Percentiles rank a stretch among this genome's conserved stretches.
phyloP scores from a whole-genome alignment of 2,329 filamentous ascomycete genomes.

The Zasmidium cellare region DNA sequence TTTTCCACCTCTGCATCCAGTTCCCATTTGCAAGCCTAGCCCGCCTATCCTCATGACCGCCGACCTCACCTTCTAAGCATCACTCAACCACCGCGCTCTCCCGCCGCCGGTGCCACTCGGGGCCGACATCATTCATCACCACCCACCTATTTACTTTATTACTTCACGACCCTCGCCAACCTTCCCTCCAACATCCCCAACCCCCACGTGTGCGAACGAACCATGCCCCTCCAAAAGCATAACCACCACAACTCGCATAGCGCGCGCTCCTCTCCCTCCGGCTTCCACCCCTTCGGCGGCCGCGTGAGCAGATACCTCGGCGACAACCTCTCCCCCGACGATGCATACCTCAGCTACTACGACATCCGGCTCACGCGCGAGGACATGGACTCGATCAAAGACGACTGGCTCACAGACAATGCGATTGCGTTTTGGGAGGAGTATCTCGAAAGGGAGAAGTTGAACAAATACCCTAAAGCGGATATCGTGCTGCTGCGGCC shows the following conservation, averaged over 20 bases:
- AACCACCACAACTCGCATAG: not conserved
- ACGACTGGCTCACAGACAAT: slow-evolving; percentile 97
- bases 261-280: slow-evolving; percentile 28
- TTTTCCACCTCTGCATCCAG: not conserved
- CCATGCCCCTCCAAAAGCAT: slow-evolving; percentile 11
- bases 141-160: not conserved
- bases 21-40: not conserved
- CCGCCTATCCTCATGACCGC: not conserved
- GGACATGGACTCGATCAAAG: slow-evolving; percentile 82
- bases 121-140: not conserved
- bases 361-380: slow-evolving; percentile 71
- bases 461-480: slow-evolving; percentile 75
- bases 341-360: slow-evolving; percentile 69
- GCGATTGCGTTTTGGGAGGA: slow-evolving; percentile 99
- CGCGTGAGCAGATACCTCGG: slow-evolving; percentile 53
- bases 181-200: not conserved
- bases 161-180: not conserved
- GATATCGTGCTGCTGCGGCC: slow-evolving; percentile 89
- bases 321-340: slow-evolving; percentile 59
- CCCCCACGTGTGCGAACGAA: not conserved
- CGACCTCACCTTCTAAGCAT: not conserved
- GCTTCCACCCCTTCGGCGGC: slow-evolving; percentile 57
- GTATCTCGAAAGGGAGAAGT: slow-evolving; percentile 86
- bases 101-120: not conserved
- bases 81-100: not conserved